Evolutionary conservation across 305 asterid genomes (phyloP), one percentile per base, ranked within the genome.

Genomic region (Rubia balearica): DNA sequence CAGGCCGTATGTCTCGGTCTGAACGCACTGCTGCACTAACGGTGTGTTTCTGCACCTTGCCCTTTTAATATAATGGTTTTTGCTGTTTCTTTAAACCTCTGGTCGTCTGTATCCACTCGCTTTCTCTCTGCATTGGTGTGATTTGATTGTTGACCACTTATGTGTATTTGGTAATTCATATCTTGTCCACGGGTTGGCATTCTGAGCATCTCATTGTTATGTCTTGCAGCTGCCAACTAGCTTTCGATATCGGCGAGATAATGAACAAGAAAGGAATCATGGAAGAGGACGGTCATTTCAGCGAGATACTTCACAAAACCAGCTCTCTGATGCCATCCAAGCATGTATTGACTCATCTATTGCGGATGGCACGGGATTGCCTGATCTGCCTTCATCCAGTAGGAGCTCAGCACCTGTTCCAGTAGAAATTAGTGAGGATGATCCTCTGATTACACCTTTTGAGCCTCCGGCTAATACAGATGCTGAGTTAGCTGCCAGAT

Each of bases 1-100:
- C 87, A 71, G 99, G 99, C 62, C 95, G 85, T 55, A 92, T 92
- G 99, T 90, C 99, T 61, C 97, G 98, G 78, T 84, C 96, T 69
- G 82, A 85, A 84, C 96, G 98, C 64, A 90, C 76, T 84, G 98
- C 96, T 88, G 99, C 99, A 61, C 96, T 95, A 77, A 98, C 90
- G 96, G 99, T 80, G 82, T 67, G 75, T 72, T 70, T 76, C 66
- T 73, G 51, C 65, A 69, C 61, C 33, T 30, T 73, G 70, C 33
- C 6, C 43, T 48, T 45, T 36, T 41, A 49, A 17, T 68, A 5
- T 42, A 36, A 13, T n/a, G 8, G 17, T 22, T 7, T 22, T 8
- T 55, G 11, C 24, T 40, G 21, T 38, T 40, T 63, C 33, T 69
- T n/a, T 41, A 41, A 14, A 8, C 53, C 61, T 72, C 12, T 8